Conservation (phyloP, 305 asterid genomes). For the Coffea humblotiana region DNA sequence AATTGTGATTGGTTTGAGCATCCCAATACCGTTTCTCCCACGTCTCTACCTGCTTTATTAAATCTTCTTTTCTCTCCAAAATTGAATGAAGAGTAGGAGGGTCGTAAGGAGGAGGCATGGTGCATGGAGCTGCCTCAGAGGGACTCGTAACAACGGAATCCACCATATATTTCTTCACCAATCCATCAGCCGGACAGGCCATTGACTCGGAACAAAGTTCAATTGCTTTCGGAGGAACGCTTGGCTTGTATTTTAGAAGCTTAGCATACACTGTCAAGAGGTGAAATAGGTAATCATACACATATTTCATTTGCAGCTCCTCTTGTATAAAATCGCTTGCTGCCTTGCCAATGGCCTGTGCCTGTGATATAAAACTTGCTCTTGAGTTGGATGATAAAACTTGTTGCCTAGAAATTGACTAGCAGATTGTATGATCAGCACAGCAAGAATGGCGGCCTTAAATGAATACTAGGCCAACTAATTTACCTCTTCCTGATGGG, state of each 20-base stretch:
- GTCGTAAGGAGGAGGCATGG: slow-evolving; percentile 68
- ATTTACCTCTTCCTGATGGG: slow-evolving; percentile 59
- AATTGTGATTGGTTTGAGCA: slow-evolving; percentile 21
- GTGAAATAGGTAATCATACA: slow-evolving; percentile 96
- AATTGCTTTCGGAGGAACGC: slow-evolving; percentile 55
- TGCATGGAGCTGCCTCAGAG: slow-evolving; percentile 44
- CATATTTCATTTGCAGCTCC: slow-evolving; percentile 67
- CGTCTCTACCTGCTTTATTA: slow-evolving; percentile 51
- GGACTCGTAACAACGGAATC: slow-evolving; percentile 59
- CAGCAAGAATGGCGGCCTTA: neutral
- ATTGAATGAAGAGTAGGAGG: slow-evolving; percentile 57
- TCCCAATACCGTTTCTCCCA: slow-evolving; percentile 71
- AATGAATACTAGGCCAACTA: neutral
- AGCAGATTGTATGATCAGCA: neutral
- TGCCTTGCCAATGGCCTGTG: slow-evolving; percentile 67
- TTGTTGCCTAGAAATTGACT: neutral
- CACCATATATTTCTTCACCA: slow-evolving; percentile 60
- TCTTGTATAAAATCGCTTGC: slow-evolving; percentile 59
- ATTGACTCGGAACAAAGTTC: slow-evolving; percentile 75
- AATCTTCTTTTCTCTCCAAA: slow-evolving; percentile 38
- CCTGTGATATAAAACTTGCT: slow-evolving; percentile 34
- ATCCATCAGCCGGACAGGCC: slow-evolving; percentile 66
- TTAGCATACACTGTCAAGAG: slow-evolving; percentile 67
- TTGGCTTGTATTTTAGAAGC: slow-evolving; percentile 76
- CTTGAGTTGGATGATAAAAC: too few relatives aligned